Evolutionary conservation across 495 filamentous ascomycete species (phyloP).

Genomic region (Aspergillus leporis): DNA sequence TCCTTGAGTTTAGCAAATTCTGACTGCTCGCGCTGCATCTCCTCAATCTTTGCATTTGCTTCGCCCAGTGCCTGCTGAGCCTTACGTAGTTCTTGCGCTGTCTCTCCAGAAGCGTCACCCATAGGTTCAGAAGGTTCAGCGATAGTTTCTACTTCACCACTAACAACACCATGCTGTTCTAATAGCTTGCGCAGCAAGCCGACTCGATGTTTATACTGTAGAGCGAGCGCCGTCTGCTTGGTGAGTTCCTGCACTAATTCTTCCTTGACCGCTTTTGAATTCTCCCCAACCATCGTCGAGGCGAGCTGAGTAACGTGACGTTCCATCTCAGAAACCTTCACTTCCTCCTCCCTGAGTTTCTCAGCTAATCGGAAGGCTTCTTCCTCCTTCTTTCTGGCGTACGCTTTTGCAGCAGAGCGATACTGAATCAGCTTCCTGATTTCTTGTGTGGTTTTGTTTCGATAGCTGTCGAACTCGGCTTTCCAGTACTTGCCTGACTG

Average conservation of each 20-base stretch:
- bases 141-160: constrained; percentile 38
- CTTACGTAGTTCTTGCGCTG: constrained; percentile 44
- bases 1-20: constrained; percentile 51
- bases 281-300: constrained; percentile 51
- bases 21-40: constrained; percentile 55
- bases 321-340: constrained; percentile 56
- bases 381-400: constrained; percentile 84
- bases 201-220: constrained; percentile 67
- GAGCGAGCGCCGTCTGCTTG: constrained; percentile 65
- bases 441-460: constrained; percentile 73
- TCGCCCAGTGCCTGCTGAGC: constrained; percentile 51
- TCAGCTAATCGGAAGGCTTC: constrained; percentile 72
- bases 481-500: constrained; percentile 95
- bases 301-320: constrained; percentile 60
- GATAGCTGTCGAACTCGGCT: constrained; percentile 79
- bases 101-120: constrained; percentile 42
- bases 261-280: constrained; percentile 47
- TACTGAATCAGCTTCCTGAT: constrained; percentile 78
- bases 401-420: constrained; percentile 81
- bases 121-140: constrained; percentile 46
- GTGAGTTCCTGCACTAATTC: constrained; percentile 58
- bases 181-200: constrained; percentile 56
- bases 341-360: constrained; percentile 64
- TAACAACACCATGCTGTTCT: constrained; percentile 51
- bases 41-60: constrained; percentile 59